A percentile compares a stretch with the other conserved stretches of the same genome.
Evolutionary conservation across 352 stramenopile genomes (phyloP).

Genomic region (Phytophthora fragariaefolia): DNA sequence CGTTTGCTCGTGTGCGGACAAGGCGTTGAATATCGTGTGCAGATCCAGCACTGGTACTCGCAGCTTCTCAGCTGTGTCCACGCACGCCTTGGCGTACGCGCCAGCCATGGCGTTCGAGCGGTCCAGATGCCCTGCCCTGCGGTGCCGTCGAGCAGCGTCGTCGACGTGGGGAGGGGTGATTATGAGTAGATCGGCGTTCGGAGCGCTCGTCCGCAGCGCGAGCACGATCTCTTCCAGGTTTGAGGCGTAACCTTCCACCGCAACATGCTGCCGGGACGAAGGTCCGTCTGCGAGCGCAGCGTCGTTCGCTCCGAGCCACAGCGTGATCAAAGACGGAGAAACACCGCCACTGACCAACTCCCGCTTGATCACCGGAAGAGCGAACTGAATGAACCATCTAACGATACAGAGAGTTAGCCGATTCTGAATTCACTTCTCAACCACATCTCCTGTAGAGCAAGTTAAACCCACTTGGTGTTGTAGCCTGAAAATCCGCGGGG

Average conservation of each 20-base stretch:
- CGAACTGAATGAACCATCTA: conserved; percentile 50
- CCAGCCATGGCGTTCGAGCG: conserved; percentile 45
- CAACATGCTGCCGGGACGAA: conserved; percentile 45
- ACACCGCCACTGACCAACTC: conserved; percentile 40
- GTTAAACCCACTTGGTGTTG: conserved; percentile 42
- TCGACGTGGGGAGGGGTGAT: conserved; percentile 57
- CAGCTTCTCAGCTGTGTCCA: conserved; percentile 34
- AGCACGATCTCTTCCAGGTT: conserved; percentile 48
- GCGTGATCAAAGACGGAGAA: conserved; percentile 46
- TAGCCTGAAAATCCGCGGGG: conserved; percentile 68
- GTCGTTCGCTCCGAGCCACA: conserved; percentile 75
- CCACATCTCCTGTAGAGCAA: no score
- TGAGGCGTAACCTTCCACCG: conserved; percentile 44
- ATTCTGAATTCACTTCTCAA: no score
- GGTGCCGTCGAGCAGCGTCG: conserved; percentile 29
- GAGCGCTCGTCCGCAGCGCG: conserved; percentile 25
- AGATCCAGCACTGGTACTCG: conserved; percentile 47
- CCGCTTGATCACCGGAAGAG: conserved; percentile 44
- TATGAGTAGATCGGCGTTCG: conserved; percentile 40
- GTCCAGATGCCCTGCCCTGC: conserved; percentile 31
- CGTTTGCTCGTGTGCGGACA: conserved; percentile 36
- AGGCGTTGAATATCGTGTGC: conserved; percentile 48
- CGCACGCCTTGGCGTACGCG: conserved; percentile 48
- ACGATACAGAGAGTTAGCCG: neutral
- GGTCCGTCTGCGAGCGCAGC: conserved; percentile 44